Evolutionary conservation across 768 basidiomycete species (phyloP), one percentile per base, ranked within the genome.

Genomic region (Chalciporus piperatus): DNA sequence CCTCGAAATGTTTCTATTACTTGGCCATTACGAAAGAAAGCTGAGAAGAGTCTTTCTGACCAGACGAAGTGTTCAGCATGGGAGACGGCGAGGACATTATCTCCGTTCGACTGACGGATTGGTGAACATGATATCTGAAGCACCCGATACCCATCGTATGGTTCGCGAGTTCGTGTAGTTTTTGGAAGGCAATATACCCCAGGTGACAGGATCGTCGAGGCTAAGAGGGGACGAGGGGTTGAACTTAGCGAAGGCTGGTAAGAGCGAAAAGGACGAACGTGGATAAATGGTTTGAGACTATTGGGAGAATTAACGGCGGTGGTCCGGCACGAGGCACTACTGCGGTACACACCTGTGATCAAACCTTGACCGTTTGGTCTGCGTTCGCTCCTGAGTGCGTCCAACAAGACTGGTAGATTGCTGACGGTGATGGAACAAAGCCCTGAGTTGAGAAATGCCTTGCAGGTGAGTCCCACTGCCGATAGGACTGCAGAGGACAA

Each of bases 261-360:
- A 54, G n/a, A 37, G 19, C 23, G 45, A 12, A 1, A 19, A 16
- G 38, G 11, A 75, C 84, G 50, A 66, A 93, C 85, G 92, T 94
- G 45, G 95, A 97, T 48, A 95, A 84, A 64, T 98, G 95, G 69
- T 98, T 98, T 50, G 87, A 83, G 42, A 97, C 94, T 96, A 57
- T 20, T 13, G 17, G 38, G 12, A 38, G 23, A 42, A 59, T 38
- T 43, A 46, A 55, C 13, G 22, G 33, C 37, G 47, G 50, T 23
- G 54, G 47, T 49, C 10, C 6, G n/a, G 25, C 45, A 44, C 19
- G 37, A 39, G 7, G 39, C 32, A 47, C 16, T 35, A 47, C 16
- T 35, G 56, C 11, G 51, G 13, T 40, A 71, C 80, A 46, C 48
- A 90, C 90, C 81, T 23, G 92, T 94, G 19, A 93, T 63, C 30